Percentiles rank a stretch among this genome's conserved stretches.
Conservation (phyloP, 495 filamentous ascomycete species). For the Gamarada debralockiae region DNA sequence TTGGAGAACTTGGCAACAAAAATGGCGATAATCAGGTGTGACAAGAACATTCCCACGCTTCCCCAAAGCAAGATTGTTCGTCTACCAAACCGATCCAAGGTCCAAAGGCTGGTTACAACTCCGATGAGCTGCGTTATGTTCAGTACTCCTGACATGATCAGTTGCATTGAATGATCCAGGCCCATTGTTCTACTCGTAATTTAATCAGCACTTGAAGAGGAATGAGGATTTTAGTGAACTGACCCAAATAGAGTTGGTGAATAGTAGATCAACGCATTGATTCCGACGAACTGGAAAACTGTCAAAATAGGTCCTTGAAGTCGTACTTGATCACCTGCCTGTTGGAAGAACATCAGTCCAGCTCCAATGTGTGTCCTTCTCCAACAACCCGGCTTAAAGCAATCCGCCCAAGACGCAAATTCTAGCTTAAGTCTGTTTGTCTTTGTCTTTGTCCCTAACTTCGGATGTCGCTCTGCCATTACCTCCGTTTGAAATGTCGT, state of each 20-base stretch:
- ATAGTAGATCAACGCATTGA: conserved; percentile 53
- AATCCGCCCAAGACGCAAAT: neutral
- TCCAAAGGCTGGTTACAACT: neutral
- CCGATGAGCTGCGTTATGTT: conserved; percentile 42
- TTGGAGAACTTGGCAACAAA: neutral
- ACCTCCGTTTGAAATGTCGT: neutral
- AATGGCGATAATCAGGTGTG: neutral
- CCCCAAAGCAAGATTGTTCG: neutral
- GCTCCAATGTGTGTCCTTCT: conserved; percentile 43
- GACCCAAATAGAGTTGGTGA: conserved; percentile 42
- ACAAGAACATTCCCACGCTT: neutral
- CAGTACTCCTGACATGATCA: conserved; percentile 49
- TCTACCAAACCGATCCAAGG: neutral
- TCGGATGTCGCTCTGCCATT: neutral
- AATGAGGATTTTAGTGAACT: too few relatives aligned
- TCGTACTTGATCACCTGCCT: too few relatives aligned
- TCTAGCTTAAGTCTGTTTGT: neutral
- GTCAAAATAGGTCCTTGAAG: too few relatives aligned
- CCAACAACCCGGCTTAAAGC: neutral
- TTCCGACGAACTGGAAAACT: conserved; percentile 36
- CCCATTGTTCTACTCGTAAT: too few relatives aligned
- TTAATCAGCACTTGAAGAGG: too few relatives aligned
- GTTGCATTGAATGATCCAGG: conserved; percentile 19
- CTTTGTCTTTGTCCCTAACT: too few relatives aligned
- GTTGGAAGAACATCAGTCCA: conserved; percentile 68